Conservation (phyloP, 345 rosid genomes). For the Passiflora organensis region DNA sequence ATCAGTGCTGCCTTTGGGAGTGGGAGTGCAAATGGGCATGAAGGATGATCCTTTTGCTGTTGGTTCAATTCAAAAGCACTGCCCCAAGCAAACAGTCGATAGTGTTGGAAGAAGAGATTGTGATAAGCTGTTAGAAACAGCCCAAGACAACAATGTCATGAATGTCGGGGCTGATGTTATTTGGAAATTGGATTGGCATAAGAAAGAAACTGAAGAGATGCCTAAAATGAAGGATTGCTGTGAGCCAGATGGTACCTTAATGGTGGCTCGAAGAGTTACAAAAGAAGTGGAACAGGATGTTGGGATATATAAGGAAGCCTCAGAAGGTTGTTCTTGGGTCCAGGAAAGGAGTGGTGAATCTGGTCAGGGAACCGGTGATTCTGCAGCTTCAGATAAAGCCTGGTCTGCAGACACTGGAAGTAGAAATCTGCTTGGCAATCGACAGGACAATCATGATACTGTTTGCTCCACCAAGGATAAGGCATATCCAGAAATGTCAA, state of each 20-base stretch:
- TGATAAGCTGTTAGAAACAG: not conserved
- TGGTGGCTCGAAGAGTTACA: constrained; percentile 12
- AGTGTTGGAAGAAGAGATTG: too few species aligned
- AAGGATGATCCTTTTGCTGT: not conserved
- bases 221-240: constrained; percentile 2
- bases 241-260: constrained; percentile 9
- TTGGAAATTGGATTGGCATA: constrained; percentile 5
- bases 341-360: constrained; percentile 5
- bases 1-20: not conserved
- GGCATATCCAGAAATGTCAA: not conserved
- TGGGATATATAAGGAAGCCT: too few species aligned
- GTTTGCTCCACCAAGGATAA: constrained; percentile 1
- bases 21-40: not conserved
- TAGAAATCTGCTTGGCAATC: not conserved
- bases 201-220: constrained; percentile 3
- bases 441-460: constrained; percentile 3
- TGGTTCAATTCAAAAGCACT: constrained; percentile 5
- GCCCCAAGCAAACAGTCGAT: too few species aligned
- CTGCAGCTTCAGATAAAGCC: constrained; percentile 7
- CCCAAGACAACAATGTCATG: constrained; percentile 7
- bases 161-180: not conserved
- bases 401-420: not conserved
- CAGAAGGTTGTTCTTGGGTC: constrained; percentile 12
- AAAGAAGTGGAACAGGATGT: too few species aligned
- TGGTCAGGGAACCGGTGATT: constrained; percentile 10